Conservation (phyloP, 345 rosid species). For the Pseudoturritis turrita region DNA sequence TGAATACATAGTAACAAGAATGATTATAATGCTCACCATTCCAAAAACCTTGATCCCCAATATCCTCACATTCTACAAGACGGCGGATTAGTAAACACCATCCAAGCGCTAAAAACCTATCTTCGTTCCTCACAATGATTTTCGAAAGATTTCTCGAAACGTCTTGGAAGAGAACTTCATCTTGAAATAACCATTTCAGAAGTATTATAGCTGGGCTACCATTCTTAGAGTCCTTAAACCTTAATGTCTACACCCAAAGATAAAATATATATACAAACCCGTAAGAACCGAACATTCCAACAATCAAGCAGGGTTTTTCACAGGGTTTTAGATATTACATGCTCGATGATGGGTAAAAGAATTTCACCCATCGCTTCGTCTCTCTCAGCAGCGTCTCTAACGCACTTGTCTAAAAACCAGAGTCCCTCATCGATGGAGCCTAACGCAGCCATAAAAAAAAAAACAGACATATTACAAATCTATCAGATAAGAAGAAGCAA, state of each 20-base stretch:
- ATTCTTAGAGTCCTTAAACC: conserved; percentile 48
- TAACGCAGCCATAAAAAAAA: conserved; percentile 6
- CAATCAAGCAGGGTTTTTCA: neutral
- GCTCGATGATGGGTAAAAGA: conserved; percentile 70
- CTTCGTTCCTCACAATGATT: conserved; percentile 55
- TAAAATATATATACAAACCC: neutral
- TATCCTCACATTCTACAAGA: conserved; percentile 52
- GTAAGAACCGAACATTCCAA: neutral
- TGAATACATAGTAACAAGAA: neutral
- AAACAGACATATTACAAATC: neutral
- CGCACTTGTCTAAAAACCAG: conserved; percentile 53
- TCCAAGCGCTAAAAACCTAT: conserved; percentile 63
- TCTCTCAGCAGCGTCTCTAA: conserved; percentile 49
- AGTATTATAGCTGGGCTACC: conserved; percentile 52
- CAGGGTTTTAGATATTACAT: conserved; percentile 37
- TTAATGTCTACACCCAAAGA: conserved; percentile 42
- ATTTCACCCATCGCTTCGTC: conserved; percentile 45
- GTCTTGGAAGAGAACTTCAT: conserved; percentile 51
- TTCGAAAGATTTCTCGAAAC: conserved; percentile 42
- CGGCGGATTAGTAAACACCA: conserved; percentile 76
- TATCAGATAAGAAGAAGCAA: neutral
- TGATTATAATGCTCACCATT: conserved; percentile 40
- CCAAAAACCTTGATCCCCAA: conserved; percentile 38
- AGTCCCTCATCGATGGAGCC: conserved; percentile 72
- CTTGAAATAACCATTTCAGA: conserved; percentile 68